Evolutionary conservation across 306 rosid species (phyloP).

Genomic region (Heteromeles arbutifolia): DNA sequence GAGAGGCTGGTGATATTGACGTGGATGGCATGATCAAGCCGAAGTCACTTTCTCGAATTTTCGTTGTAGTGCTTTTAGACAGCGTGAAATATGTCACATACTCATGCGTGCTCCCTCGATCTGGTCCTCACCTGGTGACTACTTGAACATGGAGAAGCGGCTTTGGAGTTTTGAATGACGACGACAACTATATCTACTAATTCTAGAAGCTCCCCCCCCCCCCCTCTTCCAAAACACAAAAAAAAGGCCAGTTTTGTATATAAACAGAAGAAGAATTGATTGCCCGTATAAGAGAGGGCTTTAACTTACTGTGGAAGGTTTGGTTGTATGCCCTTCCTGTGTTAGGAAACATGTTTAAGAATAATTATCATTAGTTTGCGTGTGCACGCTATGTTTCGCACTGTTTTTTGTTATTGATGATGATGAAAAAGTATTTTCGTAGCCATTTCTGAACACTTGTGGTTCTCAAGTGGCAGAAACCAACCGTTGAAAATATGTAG

Average conservation of each 20-base stretch:
- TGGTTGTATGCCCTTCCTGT: not conserved
- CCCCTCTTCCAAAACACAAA: not conserved
- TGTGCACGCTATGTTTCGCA: too few relatives aligned
- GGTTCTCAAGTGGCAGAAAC: too few relatives aligned
- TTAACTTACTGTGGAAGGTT: not conserved
- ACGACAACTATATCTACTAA: constrained; percentile 10
- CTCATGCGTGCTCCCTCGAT: constrained; percentile 78
- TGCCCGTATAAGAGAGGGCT: not conserved
- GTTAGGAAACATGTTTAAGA: not conserved
- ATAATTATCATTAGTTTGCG: too few relatives aligned
- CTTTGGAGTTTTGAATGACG: not conserved
- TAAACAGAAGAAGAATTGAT: not conserved
- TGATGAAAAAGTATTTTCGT: too few relatives aligned
- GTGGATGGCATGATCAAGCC: constrained; percentile 70
- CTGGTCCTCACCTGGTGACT: constrained; percentile 61
- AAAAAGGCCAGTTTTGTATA: constrained; percentile 29
- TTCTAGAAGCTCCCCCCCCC: not conserved
- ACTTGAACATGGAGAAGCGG: constrained; percentile 28
- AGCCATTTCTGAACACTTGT: too few relatives aligned
- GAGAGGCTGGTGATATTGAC: constrained; percentile 58
- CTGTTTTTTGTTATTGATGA: too few relatives aligned
- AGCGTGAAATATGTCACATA: constrained; percentile 89
- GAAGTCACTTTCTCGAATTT: constrained; percentile 71
- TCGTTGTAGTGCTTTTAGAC: constrained; percentile 75
- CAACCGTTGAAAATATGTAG: too few relatives aligned